Base-by-base conservation (phyloP, 164 flowering plant genomes). In the Umbellularia californica region DNA sequence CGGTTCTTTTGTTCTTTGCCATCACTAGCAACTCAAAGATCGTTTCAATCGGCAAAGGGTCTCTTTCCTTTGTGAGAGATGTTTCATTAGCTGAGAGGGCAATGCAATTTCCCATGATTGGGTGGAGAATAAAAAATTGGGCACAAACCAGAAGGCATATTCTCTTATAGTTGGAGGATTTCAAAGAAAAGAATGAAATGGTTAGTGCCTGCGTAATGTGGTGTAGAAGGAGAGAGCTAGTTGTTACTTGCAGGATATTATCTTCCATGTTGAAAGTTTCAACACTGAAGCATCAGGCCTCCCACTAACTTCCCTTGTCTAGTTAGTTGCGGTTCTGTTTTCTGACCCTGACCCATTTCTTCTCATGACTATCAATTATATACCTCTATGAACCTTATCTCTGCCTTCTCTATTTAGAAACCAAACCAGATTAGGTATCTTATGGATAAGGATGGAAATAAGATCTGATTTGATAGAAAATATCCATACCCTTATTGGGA, bases 11-110 rank as follows among this genome's bases (percentile, higher is more conserved):
- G n/a, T n/a, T n/a, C n/a, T n/a, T n/a, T n/a, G n/a, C n/a, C n/a
- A n/a, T n/a, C n/a, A n/a, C n/a, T n/a, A n/a, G 89, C 30, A 89
- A 86, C 79, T 81, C 87, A 84, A 89, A 88, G 9, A 70, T 17
- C 77, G 80, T 79, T 5, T 85, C 78, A 71, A 89, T 82, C 1
- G 89, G 85, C 64, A 81, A 14, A 51, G 27, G 28, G 4, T 15
- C 20, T 50, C 24, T 50, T 24, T 70, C 24, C 13, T 51, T 70
- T 28, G 72, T 41, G 19, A 50, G 20, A 70, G 12, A 69, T 35
- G 33, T 24, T 22, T 22, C 51, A 33, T 22, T 23, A 7, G 50
- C 20, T 35, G 23, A 19, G 25, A 41, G 70, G 14, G 55, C 4
- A 41, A 20, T 41, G 52, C 70, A 69, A 35, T 35, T 69, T 69